A percentile compares a stretch with the other conserved stretches of the same genome.
Conservation (phyloP, 768 basidiomycete genomes). For the Russula brevipes region DNA sequence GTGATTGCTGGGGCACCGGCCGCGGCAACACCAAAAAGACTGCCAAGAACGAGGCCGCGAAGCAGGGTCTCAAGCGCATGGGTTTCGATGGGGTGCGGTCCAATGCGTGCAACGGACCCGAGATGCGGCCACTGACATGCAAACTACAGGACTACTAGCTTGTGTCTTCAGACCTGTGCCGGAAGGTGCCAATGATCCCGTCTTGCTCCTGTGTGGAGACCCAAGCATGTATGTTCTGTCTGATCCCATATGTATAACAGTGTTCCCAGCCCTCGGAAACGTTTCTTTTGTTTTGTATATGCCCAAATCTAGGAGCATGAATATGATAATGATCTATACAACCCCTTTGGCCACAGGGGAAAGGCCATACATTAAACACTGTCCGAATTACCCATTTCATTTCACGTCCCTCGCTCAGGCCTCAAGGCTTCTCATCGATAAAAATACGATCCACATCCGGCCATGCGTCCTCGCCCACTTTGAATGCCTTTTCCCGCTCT, state of each 20-base stretch:
- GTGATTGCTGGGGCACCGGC: conserved; percentile 54
- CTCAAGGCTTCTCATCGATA: conserved; percentile 50
- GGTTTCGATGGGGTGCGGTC: conserved; percentile 45
- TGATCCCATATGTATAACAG: not conserved
- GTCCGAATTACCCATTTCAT: conserved; percentile 33
- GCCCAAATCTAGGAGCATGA: not conserved
- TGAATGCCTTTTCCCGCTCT: conserved; percentile 65
- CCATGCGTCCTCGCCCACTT: conserved; percentile 45
- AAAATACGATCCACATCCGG: conserved; percentile 77
- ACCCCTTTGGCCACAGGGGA: not conserved
- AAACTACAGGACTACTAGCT: conserved; percentile 25
- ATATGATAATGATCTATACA: conserved; percentile 10
- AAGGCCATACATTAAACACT: conserved; percentile 32
- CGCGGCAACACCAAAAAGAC: conserved; percentile 72
- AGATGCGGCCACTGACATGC: not conserved
- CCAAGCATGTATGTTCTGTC: conserved; percentile 4
- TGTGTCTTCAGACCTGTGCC: conserved; percentile 32
- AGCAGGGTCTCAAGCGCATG: conserved; percentile 57
- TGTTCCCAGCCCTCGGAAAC: not conserved
- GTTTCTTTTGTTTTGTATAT: not conserved
- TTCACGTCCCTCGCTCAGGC: conserved; percentile 37
- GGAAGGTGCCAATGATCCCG: conserved; percentile 25
- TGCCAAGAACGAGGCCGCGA: conserved; percentile 78
- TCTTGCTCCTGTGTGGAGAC: conserved; percentile 26
- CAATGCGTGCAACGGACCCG: not conserved